Base-by-base conservation (phyloP, 2,329 filamentous ascomycete species). In the Aspergillus alliaceus region DNA sequence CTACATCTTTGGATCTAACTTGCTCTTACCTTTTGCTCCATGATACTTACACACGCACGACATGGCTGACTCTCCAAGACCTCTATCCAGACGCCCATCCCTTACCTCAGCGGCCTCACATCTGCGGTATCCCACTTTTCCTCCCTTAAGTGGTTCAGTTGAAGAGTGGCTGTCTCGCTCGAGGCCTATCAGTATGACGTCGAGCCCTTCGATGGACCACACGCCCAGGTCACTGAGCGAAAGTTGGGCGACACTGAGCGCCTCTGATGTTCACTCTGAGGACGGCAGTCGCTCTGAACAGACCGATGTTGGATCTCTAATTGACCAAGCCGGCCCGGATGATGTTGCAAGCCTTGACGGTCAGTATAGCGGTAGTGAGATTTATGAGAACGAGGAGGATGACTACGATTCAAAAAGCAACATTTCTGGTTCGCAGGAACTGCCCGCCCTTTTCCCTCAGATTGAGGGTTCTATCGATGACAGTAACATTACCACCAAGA, bases 221-320 rank as follows among this genome's bases (percentile, higher is more conserved):
- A 59, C 65, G 3, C 31, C 62, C 50, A 63, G 70, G 59, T 69
- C 75, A 11, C 65, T 80, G 57, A 76, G 75, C 54, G 77, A 79
- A 54, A 79, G 77, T 62, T 80, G 77, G 77, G 75, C 77, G 20
- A 77, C 75, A 2, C 65, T 80, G 56, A 76, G 75, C 53, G 70
- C 69, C n/a, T 74, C 74, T 18, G 77, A 79, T 57, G 66, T 71
- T 22, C 73, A 76, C 51, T 78, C 76, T 2, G 77, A 79, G 56
- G 77, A 80, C 63, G 77, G 76, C 50, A 67, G 72, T 55, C 74
- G 69, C 32, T 79, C 77, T 2, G 77, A 79, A 37, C 70, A 74
- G 50, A 78, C 77, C 11, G 77, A 79, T 62, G 60, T 68, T 24
- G 75, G 69, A 15, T 80, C 78, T 22, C 62, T 80, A 46, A 72